These are phyloP conservation scores for Phytophthora nicotianae DNA, from an alignment of 352 stramenopile genomes.

Conservation along the genomic window DNA sequence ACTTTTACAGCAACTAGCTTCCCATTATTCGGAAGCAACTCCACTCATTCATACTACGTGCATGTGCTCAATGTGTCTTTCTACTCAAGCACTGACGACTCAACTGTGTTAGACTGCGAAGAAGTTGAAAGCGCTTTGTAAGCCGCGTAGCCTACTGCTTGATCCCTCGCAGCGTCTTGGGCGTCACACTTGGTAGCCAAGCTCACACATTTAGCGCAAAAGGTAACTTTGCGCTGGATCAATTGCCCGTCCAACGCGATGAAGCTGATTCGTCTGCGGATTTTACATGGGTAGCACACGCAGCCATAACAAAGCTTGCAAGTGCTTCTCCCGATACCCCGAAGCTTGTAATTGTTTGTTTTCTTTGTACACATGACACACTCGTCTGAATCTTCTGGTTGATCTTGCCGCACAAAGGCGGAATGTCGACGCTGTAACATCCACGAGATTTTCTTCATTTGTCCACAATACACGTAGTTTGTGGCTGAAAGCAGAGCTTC, in stretches of 20 bases:
- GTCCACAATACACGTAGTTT: conserved; percentile 44
- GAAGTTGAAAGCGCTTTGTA: conserved; percentile 27
- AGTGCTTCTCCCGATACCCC: conserved; percentile 19
- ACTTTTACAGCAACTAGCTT: too few relatives aligned
- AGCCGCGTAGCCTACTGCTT: conserved; percentile 8
- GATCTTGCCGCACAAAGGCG: conserved; percentile 2
- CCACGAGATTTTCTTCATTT: conserved; percentile 62
- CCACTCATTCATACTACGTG: too few relatives aligned
- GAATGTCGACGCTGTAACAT: conserved; percentile 25
- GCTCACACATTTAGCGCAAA: conserved; percentile 42
- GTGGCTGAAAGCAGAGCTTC: conserved; percentile 35
- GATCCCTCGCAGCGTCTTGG: conserved; percentile 19
- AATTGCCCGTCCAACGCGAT: conserved; percentile 32
- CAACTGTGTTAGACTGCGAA: conserved; percentile 20
- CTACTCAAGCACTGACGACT: conserved; percentile 7
- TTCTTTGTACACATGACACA: conserved; percentile 35
- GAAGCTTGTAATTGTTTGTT: conserved; percentile 10
- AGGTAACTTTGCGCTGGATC: conserved; percentile 36
- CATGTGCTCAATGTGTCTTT: too few relatives aligned
- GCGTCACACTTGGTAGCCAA: conserved; percentile 32
- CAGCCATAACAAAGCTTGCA: conserved; percentile 36
- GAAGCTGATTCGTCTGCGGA: conserved; percentile 37
- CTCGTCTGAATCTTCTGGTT: neutral
- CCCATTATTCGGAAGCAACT: too few relatives aligned
- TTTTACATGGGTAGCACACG: conserved; percentile 31